Base-by-base conservation (phyloP, 495 filamentous ascomycete species). In the Parathielavia appendiculata region DNA sequence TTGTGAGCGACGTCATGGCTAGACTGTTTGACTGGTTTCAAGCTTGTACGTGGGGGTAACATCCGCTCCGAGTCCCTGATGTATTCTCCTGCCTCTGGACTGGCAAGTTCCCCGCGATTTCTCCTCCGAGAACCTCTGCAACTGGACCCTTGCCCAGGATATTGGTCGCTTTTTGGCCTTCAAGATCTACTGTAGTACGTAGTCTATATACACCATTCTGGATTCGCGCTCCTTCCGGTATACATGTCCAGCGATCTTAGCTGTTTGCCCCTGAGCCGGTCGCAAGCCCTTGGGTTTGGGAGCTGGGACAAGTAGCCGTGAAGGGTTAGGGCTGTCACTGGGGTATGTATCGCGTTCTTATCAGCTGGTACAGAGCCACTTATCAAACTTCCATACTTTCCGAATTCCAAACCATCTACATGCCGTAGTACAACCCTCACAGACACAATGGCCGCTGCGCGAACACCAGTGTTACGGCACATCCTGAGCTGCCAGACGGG, bases 391-490 rank as follows among this genome's bases (percentile, higher is more conserved):
- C 40, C 12, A 26, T 11, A 38, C 19, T 0, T 20, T 19, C 10
- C 11, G 46, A 34, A 23, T 9, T 14, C 32, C 32, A 36, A 17
- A 19, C 39, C 23, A 39, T 62, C 46, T 39, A 39, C 9, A 32
- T 19, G 20, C 8, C 35, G 0, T 11, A 30, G 26, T 30, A 30
- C 26, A n/a, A 13, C 35, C 44, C 11, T 19, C 43, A 30, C 43
- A 10, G 12, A 48, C 20, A 54, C 51, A 49, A 74, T 75, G 71
- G 66, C 71, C 7, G 58, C 68, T 40, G 45, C 54, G 23, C 70
- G 68, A 35, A 43, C 68, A 32, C 65, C 72, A 32, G 63, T 69
- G 63, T 71, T 76, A 35, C 70, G 73, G 52, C 69, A 69, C 68
- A 64, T 75, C n/a, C 35, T 56, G 14, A 60, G 60, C 23, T 63